A percentile compares a stretch with the other conserved stretches of the same genome.
Evolutionary conservation across 352 stramenopile species (phyloP).

Genomic region (Phytophthora tentaculata): DNA sequence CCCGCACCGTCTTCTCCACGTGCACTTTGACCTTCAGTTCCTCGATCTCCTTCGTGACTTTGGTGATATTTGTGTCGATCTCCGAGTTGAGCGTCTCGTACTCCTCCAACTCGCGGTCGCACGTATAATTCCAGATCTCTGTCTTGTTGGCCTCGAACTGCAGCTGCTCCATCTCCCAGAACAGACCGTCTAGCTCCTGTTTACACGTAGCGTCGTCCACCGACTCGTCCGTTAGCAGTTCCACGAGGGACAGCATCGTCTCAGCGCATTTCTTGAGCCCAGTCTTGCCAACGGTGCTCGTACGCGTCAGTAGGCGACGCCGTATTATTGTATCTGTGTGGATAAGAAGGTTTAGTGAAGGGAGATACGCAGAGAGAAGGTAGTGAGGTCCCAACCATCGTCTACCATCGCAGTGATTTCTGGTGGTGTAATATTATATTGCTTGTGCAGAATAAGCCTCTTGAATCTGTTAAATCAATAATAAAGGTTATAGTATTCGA

Average conservation of each 20-base stretch:
- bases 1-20: conserved; percentile 74
- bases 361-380: neutral
- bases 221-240: conserved; percentile 65
- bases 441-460: no score
- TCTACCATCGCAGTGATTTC: no score
- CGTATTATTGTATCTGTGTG: conserved; percentile 67
- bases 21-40: conserved; percentile 79
- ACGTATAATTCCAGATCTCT: conserved; percentile 83
- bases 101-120: conserved; percentile 79
- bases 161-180: conserved; percentile 88
- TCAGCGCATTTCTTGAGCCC: conserved; percentile 85
- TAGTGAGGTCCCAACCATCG: neutral
- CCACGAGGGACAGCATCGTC: conserved; percentile 67
- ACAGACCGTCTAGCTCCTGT: conserved; percentile 73
- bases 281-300: conserved; percentile 80
- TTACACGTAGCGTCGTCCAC: conserved; percentile 66
- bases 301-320: conserved; percentile 77
- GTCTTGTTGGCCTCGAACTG: conserved; percentile 88
- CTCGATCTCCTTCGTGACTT: conserved; percentile 76
- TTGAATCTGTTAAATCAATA: neutral
- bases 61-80: conserved; percentile 78
- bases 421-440: no score
- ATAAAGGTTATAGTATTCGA: no score
- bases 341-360: neutral
- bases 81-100: conserved; percentile 82